Evolutionary conservation across 805 yeast species (phyloP).

Genomic region (Yamadazyma philogaea): DNA sequence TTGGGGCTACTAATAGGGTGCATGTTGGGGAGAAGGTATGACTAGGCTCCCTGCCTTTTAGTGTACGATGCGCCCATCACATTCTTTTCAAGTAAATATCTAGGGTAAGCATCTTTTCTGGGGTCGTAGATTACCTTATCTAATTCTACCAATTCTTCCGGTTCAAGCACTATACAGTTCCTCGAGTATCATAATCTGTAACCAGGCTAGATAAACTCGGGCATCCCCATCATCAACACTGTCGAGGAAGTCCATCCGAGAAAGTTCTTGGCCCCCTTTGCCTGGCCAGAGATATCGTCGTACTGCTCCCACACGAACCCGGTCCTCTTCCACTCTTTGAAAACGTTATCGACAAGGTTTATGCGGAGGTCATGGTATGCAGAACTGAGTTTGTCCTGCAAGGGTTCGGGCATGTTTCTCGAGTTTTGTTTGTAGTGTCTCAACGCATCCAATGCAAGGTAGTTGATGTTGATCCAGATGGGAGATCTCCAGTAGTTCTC

Average conservation of each 20-base stretch:
- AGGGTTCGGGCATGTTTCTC: constrained; percentile 26
- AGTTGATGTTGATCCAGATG: constrained; percentile 90
- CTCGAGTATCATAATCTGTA: background rate
- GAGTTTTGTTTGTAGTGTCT: constrained; percentile 46
- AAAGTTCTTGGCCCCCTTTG: constrained; percentile 83
- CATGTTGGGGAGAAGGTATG: too few relatives aligned
- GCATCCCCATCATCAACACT: constrained; percentile 80
- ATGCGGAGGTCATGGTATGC: constrained; percentile 58
- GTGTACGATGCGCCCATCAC: too few relatives aligned
- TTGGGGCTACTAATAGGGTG: too few relatives aligned
- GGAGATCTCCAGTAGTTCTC: constrained; percentile 98
- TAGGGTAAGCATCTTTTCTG: background rate
- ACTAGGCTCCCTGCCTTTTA: too few relatives aligned
- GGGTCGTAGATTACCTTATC: too few relatives aligned
- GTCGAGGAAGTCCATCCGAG: constrained; percentile 92
- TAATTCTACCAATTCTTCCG: too few relatives aligned
- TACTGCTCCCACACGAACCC: constrained; percentile 93
- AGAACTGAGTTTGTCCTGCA: constrained; percentile 34
- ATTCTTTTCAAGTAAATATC: too few relatives aligned
- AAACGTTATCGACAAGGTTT: constrained; percentile 68
- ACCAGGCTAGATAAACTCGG: constrained; percentile 46
- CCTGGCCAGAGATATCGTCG: constrained; percentile 69
- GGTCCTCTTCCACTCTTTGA: constrained; percentile 64
- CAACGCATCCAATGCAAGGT: constrained; percentile 70
- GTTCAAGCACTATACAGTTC: too few relatives aligned